Evolutionary conservation across 2,329 filamentous ascomycete genomes (phyloP).

Genomic region (Lasiodiplodia gonubiensis): DNA sequence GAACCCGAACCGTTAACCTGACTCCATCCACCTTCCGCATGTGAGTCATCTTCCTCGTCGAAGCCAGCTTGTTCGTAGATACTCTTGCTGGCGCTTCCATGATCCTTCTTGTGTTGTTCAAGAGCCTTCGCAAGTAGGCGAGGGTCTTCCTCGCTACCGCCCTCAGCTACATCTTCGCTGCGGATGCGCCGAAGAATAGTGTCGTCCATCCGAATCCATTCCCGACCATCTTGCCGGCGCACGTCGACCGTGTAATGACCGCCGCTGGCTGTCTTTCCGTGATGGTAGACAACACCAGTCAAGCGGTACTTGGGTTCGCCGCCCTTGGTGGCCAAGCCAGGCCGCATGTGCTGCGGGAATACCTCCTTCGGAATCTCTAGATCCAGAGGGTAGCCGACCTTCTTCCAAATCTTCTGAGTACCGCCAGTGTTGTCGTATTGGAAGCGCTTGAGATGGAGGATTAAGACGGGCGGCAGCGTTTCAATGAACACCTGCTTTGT

Average conservation of each 20-base stretch:
- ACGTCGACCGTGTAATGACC: constrained; percentile 99
- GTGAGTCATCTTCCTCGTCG: constrained; percentile 67
- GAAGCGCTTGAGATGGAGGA: constrained; percentile 95
- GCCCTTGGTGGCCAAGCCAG: constrained; percentile 67
- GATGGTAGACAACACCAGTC: constrained; percentile 92
- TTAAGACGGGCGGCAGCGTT: constrained; percentile 85
- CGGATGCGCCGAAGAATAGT: constrained; percentile 85
- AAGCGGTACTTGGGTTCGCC: constrained; percentile 83
- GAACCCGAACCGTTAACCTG: constrained; percentile 72
- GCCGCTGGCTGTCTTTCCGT: constrained; percentile 93
- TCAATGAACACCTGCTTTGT: constrained; percentile 97
- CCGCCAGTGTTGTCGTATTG: constrained; percentile 88
- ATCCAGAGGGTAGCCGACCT: constrained; percentile 91
- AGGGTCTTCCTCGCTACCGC: constrained; percentile 78
- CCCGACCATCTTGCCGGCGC: constrained; percentile 87
- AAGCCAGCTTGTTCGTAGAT: constrained; percentile 69
- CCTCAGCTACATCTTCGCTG: constrained; percentile 87
- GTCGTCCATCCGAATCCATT: constrained; percentile 97
- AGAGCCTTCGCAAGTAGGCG: constrained; percentile 69
- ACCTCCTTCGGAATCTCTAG: constrained; percentile 92
- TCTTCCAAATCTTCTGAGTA: constrained; percentile 98
- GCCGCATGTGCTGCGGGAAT: constrained; percentile 76
- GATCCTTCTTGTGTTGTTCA: constrained; percentile 69
- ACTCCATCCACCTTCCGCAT: constrained; percentile 78
- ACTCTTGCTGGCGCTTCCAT: constrained; percentile 62